Evolutionary conservation across 257 asterid species (phyloP).

Genomic region (Penstemon davidsonii): DNA sequence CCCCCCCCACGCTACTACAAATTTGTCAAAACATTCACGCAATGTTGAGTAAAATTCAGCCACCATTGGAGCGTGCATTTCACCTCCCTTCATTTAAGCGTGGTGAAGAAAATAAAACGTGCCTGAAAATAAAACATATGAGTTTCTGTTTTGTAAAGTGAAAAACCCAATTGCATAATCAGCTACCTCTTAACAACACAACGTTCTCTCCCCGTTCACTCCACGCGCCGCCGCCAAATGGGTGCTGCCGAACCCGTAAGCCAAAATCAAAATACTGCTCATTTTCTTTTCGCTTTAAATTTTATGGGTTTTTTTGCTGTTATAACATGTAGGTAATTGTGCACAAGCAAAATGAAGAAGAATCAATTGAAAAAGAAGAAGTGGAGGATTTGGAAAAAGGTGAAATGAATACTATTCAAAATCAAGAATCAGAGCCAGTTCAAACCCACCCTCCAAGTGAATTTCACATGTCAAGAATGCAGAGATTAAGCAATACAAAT

Average conservation of each 20-base stretch:
- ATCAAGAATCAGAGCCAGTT: constrained; percentile 30
- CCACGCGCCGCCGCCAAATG: constrained; percentile 44
- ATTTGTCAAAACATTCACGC: neutral
- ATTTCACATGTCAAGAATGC: constrained; percentile 73
- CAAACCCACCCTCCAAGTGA: constrained; percentile 44
- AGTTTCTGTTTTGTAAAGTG: neutral
- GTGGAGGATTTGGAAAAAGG: constrained; percentile 81
- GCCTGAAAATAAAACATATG: too few species aligned
- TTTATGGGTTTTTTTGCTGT: neutral
- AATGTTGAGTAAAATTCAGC: neutral
- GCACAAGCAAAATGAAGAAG: constrained; percentile 26
- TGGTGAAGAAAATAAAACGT: neutral
- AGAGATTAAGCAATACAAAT: constrained; percentile 73
- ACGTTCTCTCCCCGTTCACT: constrained; percentile 39
- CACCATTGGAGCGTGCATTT: constrained; percentile 21
- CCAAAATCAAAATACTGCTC: neutral
- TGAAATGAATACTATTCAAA: constrained; percentile 29
- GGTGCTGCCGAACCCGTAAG: constrained; percentile 70
- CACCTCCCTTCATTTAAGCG: constrained; percentile 39
- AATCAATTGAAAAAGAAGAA: constrained; percentile 26
- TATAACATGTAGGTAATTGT: constrained; percentile 28
- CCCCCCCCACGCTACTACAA: constrained; percentile 17
- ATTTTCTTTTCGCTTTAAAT: neutral
- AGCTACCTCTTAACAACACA: constrained; percentile 29
- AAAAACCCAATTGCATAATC: constrained; percentile 31